Conservation (phyloP, 179 eudicot genomes). For the Spergularia azorica region DNA sequence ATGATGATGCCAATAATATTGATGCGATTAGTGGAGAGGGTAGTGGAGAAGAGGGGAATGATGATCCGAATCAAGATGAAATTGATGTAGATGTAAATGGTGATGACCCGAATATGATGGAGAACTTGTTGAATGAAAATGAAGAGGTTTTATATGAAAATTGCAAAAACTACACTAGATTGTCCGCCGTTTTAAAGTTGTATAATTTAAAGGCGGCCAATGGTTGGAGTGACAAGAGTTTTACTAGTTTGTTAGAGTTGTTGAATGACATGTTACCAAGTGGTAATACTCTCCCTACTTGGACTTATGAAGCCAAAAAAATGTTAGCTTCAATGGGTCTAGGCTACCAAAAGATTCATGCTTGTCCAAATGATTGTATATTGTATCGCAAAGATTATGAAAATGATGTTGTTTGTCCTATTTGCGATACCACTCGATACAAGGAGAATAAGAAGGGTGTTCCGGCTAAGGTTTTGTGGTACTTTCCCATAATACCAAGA, state of each 20-base stretch:
- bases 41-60: background rate
- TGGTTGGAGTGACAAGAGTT: background rate
- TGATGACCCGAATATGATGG: background rate
- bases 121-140: background rate
- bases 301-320: background rate
- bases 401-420: background rate
- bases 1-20: too few species aligned
- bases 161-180: background rate
- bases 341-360: background rate
- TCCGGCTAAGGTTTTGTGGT: background rate
- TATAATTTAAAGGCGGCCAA: too few species aligned
- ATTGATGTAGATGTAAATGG: background rate
- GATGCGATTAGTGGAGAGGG: background rate
- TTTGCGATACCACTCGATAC: background rate
- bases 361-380: background rate
- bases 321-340: background rate
- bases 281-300: background rate
- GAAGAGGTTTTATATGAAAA: background rate
- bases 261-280: background rate
- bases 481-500: background rate
- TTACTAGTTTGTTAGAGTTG: background rate
- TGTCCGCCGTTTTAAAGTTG: background rate
- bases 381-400: background rate
- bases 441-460: background rate
- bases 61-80: background rate